These are phyloP conservation scores for Fusarium begoniae DNA, from an alignment of 2,329 filamentous ascomycete species.

Conservation along the genomic window DNA sequence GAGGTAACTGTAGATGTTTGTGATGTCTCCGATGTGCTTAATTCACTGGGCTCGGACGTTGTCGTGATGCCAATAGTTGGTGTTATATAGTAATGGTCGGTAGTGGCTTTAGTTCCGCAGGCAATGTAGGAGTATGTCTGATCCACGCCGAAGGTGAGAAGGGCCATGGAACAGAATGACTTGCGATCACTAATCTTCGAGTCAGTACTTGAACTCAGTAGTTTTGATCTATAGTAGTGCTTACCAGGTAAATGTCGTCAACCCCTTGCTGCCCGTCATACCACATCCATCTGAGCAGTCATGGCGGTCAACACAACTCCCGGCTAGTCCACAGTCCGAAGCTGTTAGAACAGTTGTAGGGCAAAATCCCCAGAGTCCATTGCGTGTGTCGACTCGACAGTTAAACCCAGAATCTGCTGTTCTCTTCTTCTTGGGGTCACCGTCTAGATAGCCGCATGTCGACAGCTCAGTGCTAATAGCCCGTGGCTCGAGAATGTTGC, in stretches of 20 bases:
- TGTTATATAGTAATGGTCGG: slow-evolving; percentile 41
- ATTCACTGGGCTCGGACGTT: neutral
- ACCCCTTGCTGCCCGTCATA: slow-evolving; percentile 8
- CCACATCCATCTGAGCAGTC: slow-evolving; percentile 49
- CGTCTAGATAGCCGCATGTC: slow-evolving; percentile 46
- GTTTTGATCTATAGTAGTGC: neutral
- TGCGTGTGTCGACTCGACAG: slow-evolving; percentile 48
- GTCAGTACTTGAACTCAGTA: neutral
- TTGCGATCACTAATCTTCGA: neutral
- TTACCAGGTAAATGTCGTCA: slow-evolving; percentile 51
- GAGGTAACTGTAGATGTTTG: neutral
- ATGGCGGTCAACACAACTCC: slow-evolving; percentile 47
- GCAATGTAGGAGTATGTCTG: slow-evolving; percentile 52
- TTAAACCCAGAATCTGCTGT: slow-evolving; percentile 48
- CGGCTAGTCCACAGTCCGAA: slow-evolving; percentile 51
- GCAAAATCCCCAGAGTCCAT: slow-evolving; percentile 53
- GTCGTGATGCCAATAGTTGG: slow-evolving; percentile 16
- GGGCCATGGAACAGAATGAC: slow-evolving; percentile 48
- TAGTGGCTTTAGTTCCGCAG: slow-evolving; percentile 44
- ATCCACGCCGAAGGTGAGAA: slow-evolving; percentile 46
- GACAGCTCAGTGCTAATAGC: slow-evolving; percentile 36
- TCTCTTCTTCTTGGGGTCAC: slow-evolving; percentile 42
- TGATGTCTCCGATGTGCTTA: neutral
- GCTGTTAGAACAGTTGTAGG: slow-evolving; percentile 48
- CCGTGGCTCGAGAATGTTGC: neutral